Conservation (phyloP, 2,329 filamentous ascomycete genomes). For the Pyrenophora seminiperda region DNA sequence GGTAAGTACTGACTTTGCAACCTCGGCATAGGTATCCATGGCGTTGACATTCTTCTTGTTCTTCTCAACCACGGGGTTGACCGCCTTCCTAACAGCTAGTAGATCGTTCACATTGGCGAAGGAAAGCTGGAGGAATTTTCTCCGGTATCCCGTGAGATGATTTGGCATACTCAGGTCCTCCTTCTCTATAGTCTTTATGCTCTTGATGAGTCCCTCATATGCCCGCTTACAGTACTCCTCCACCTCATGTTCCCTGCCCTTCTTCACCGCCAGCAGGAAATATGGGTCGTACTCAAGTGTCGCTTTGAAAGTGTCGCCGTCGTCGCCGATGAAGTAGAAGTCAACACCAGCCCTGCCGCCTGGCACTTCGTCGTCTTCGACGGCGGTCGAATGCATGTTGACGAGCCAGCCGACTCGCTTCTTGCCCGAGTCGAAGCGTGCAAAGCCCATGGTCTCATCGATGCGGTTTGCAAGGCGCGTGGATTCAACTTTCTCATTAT, state of each 20-base stretch:
- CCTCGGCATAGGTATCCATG: conserved; percentile 98
- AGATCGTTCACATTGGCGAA: conserved; percentile 90
- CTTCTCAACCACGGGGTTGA: conserved; percentile 91
- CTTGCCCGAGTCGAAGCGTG: conserved; percentile 85
- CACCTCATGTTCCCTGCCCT: conserved; percentile 86
- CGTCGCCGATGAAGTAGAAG: conserved; percentile 84
- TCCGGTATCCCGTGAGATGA: conserved; percentile 86
- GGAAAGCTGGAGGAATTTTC: conserved; percentile 83
- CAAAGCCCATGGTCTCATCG: conserved; percentile 94
- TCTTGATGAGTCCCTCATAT: conserved; percentile 82
- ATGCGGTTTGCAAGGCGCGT: conserved; percentile 82
- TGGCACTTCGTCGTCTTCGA: conserved; percentile 81
- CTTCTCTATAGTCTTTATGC: conserved; percentile 77
- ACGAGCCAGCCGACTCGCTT: conserved; percentile 91
- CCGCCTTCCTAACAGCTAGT: conserved; percentile 78
- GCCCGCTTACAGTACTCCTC: conserved; percentile 89
- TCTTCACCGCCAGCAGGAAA: conserved; percentile 88
- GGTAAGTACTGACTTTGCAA: conserved; percentile 70
- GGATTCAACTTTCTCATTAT: conserved; percentile 91
- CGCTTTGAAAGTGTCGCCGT: conserved; percentile 90
- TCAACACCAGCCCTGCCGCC: conserved; percentile 89
- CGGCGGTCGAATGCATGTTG: conserved; percentile 87
- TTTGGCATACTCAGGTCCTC: conserved; percentile 96
- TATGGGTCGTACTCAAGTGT: conserved; percentile 97
- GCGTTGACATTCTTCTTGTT: conserved; percentile 96